Base-by-base conservation (phyloP, 345 rosid genomes). In the Gossypium mustelinum region DNA sequence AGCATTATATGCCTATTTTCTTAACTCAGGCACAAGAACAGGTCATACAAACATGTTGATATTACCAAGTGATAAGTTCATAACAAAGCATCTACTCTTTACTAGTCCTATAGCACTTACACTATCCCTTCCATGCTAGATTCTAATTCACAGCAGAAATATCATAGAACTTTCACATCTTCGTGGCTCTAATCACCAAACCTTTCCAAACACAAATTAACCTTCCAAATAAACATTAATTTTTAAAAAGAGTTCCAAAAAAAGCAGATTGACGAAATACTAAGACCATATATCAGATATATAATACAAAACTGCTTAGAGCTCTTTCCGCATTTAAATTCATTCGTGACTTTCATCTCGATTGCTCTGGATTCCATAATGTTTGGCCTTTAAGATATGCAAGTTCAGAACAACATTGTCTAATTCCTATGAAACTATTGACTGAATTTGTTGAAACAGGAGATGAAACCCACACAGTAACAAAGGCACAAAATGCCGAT, bases 111-210 rank as follows among this genome's bases (percentile, higher is more conserved):
- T 17, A 69, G 60, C 59, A 69, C 25, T 11, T 27, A 52, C 11
- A 29, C 43, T 17, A 34, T 50, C 27, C 72, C 2, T 29, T 51
- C 47, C 61, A 54, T n/a, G 48, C 45, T 52, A 5, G 5, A 68
- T n/a, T 70, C 60, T 34, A 52, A 56, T n/a, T 52, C 25, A 70
- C 25, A 29, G 72, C 25, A 52, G 25, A 70, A 70, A 50, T 8
- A 54, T 68, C 2, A 66, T 5, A 18, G 54, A 66, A 6, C 54
- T 68, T 70, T 18, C 24, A 9, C 57, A 69, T 51, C 17, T 56
- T 51, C 7, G 10, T 27, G 45, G 45, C 59, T 16, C 13, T 69
- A 69, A 10, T 2, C 24, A 48, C 43, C 39, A 54, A 68, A 50
- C 16, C 18, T 27, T 25, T 16, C 7, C 72, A 14, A 16, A 50